phyloP scores from a whole-genome alignment of 1,284 basidiomycete genomes.

The Ceratobasidium sp. region DNA sequence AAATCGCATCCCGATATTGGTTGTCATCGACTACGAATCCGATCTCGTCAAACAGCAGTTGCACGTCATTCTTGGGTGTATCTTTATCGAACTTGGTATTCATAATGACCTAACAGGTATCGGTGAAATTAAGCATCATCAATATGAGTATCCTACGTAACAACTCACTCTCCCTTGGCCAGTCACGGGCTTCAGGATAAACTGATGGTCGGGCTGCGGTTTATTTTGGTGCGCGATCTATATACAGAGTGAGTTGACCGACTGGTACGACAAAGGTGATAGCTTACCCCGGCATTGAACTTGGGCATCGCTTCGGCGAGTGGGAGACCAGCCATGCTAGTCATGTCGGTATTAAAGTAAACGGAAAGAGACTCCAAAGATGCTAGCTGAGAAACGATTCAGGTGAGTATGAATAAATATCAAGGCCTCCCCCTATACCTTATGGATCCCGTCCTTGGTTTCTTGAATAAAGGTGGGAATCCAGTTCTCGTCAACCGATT shows the following conservation, averaged over 20 bases:
- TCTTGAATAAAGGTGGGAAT: conserved; percentile 94
- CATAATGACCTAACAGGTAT: conserved; percentile 69
- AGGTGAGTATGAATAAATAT: background rate
- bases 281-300: conserved; percentile 78
- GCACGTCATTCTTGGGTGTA: conserved; percentile 86
- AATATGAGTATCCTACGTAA: background rate
- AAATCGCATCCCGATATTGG: conserved; percentile 95
- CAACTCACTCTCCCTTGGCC: conserved; percentile 86
- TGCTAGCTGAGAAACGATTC: conserved; percentile 64
- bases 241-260: background rate
- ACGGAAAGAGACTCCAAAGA: conserved; percentile 87
- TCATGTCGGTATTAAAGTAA: conserved; percentile 96
- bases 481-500: conserved; percentile 94
- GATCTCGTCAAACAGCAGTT: conserved; percentile 93
- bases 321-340: conserved; percentile 77
- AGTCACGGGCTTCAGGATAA: conserved; percentile 94
- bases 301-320: conserved; percentile 73
- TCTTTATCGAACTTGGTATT: conserved; percentile 77
- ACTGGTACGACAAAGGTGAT: background rate
- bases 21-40: conserved; percentile 91
- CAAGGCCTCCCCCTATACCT: conserved; percentile 56
- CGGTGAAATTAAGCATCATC: conserved; percentile 1
- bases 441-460: conserved; percentile 85
- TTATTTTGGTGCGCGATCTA: conserved; percentile 69
- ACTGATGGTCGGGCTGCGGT: conserved; percentile 78